phyloP scores from a whole-genome alignment of 2,329 filamentous ascomycete species.

The Alternaria brassicicola region DNA sequence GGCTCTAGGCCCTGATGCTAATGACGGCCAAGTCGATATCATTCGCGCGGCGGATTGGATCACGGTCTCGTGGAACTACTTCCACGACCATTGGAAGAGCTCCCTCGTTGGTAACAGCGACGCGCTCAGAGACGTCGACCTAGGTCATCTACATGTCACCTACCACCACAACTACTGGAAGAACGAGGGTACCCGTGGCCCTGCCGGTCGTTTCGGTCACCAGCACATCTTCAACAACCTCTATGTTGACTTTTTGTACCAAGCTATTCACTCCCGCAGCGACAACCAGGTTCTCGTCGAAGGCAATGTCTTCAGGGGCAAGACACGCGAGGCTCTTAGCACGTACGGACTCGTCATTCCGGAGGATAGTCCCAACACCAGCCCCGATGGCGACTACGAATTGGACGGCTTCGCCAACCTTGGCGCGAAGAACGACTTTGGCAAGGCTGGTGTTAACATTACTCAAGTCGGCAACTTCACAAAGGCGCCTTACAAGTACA shows the following conservation, averaged over 20 bases:
- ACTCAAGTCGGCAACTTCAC: conserved; percentile 59
- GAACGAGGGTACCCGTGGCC: conserved; percentile 67
- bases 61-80: conserved; percentile 60
- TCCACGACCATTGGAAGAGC: conserved; percentile 68
- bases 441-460: conserved; percentile 57
- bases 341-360: conserved; percentile 64
- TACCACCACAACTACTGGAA: conserved; percentile 71
- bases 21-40: conserved; percentile 69
- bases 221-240: conserved; percentile 66
- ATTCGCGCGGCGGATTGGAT: conserved; percentile 68
- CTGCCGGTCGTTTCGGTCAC: conserved; percentile 70
- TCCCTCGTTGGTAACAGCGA: conserved; percentile 66
- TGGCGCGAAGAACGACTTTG: conserved; percentile 60
- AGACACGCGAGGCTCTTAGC: conserved; percentile 57
- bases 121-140: conserved; percentile 63
- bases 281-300: conserved; percentile 55
- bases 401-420: conserved; percentile 62
- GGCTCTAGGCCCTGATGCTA: conserved; percentile 67
- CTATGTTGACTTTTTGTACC: conserved; percentile 47
- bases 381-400: conserved; percentile 60
- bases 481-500: conserved; percentile 57
- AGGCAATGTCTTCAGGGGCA: conserved; percentile 56
- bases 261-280: conserved; percentile 53
- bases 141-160: conserved; percentile 66
- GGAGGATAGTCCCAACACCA: conserved; percentile 61